phyloP scores from a whole-genome alignment of 768 basidiomycete species.

The Guyanaporus albipodus region DNA sequence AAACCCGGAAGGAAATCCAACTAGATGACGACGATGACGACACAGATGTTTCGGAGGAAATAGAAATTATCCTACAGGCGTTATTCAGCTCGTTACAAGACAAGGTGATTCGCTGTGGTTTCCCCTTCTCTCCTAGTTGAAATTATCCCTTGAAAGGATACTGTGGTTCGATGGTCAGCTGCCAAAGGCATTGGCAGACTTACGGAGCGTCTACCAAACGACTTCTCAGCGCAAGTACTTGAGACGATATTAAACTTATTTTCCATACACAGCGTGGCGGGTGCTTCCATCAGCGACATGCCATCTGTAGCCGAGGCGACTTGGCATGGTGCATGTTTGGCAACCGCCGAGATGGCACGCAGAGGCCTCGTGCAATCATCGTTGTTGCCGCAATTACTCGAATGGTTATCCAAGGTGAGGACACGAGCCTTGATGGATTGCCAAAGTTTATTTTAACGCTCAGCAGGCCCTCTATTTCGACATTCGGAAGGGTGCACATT shows the following conservation, averaged over 20 bases:
- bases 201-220: constrained; percentile 70
- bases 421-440: constrained; percentile 4
- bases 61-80: constrained; percentile 70
- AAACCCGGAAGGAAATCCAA: constrained; percentile 6
- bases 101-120: constrained; percentile 47
- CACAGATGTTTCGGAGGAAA: constrained; percentile 70
- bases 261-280: constrained; percentile 63
- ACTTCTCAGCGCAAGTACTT: constrained; percentile 77
- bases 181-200: constrained; percentile 90
- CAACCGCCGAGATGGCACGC: constrained; percentile 89
- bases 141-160: constrained; percentile 58
- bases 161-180: constrained; percentile 90
- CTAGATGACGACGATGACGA: constrained; percentile 36
- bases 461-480: constrained; percentile 87
- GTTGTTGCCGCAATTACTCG: constrained; percentile 59
- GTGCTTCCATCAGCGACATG: constrained; percentile 63
- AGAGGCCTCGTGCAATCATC: constrained; percentile 63
- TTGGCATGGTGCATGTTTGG: constrained; percentile 94
- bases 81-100: constrained; percentile 76
- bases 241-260: constrained; percentile 77
- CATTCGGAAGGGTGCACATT: constrained; percentile 86
- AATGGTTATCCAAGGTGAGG: constrained; percentile 77
- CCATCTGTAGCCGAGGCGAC: constrained; percentile 77
- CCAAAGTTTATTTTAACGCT: constrained; percentile 11
- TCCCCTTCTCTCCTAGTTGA: background rate